Percentiles rank a stretch among this genome's conserved stretches.
Conservation (phyloP, 1,139 yeast species). For the Yamadazyma atmosphaerica region DNA sequence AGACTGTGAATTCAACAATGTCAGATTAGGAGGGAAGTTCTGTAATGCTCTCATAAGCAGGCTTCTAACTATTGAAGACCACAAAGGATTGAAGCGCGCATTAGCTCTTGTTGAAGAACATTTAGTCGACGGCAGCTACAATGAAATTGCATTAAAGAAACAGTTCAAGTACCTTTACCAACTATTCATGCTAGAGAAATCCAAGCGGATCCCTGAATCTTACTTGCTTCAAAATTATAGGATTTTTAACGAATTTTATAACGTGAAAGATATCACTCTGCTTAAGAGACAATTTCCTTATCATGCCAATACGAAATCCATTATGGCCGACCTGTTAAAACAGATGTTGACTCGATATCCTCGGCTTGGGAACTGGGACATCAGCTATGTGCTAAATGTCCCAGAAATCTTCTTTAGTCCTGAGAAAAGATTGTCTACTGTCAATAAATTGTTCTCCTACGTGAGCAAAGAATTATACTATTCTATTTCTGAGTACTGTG, state of each 20-base stretch:
- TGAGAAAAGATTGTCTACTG: constrained; percentile 8
- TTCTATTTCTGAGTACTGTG: constrained; percentile 18
- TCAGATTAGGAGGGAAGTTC: constrained; percentile 22
- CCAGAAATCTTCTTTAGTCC: constrained; percentile 17
- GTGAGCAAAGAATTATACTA: constrained; percentile 5
- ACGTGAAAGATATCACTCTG: constrained; percentile 16
- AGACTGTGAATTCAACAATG: constrained; percentile 7
- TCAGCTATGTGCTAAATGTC: constrained; percentile 8
- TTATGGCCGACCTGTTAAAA: constrained; percentile 4
- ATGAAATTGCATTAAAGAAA: constrained; percentile 24
- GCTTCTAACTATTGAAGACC: constrained; percentile 14
- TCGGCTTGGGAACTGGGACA: constrained; percentile 5
- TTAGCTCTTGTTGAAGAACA: constrained; percentile 25
- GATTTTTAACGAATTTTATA: constrained; percentile 31
- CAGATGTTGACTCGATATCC: constrained; percentile 7
- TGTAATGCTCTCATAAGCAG: constrained; percentile 19
- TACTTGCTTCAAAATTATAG: constrained; percentile 20
- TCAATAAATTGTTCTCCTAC: constrained; percentile 7
- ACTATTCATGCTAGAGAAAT: constrained; percentile 13
- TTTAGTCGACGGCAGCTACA: constrained; percentile 32
- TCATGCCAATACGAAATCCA: neutral
- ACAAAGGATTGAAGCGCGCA: constrained; percentile 16
- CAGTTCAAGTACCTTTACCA: constrained; percentile 28
- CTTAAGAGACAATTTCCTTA: constrained; percentile 9
- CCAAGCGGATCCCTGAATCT: constrained; percentile 4